A percentile compares a stretch with the other conserved stretches of the same genome.
Evolutionary conservation across 345 rosid species (phyloP).

Genomic region (Heritiera littoralis): DNA sequence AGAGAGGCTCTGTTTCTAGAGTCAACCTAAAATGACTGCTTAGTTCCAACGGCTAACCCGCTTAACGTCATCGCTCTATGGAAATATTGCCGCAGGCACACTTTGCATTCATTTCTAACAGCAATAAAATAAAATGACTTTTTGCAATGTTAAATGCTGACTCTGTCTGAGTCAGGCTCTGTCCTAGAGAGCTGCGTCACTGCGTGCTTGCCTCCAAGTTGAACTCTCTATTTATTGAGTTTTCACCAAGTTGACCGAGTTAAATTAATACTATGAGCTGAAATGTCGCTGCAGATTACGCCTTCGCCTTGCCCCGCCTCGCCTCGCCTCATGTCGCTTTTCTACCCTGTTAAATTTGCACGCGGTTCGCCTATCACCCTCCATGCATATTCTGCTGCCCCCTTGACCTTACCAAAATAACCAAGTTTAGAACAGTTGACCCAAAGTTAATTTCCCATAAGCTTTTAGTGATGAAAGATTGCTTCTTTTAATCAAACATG

Average conservation of each 20-base stretch:
- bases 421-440: not conserved
- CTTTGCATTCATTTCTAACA: not conserved
- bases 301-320: not conserved
- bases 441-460: not conserved
- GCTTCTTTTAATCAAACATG: not conserved
- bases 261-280: not conserved
- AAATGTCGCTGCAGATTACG: not conserved
- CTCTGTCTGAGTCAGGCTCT: not conserved
- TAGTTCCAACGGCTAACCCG: conserved; percentile 29
- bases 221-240: not conserved
- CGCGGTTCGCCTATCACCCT: not conserved
- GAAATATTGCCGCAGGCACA: not conserved
- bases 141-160: not conserved
- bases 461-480: not conserved
- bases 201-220: not conserved
- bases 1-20: not conserved
- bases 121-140: too few species aligned
- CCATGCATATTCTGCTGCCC: not conserved
- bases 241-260: not conserved
- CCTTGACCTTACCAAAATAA: not conserved
- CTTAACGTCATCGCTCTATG: conserved; percentile 3
- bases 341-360: not conserved
- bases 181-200: not conserved
- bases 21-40: conserved; percentile 11
- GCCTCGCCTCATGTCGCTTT: too few species aligned